Conservation (phyloP, 2,329 filamentous ascomycete species). For the Paracamarosporium sp. region DNA sequence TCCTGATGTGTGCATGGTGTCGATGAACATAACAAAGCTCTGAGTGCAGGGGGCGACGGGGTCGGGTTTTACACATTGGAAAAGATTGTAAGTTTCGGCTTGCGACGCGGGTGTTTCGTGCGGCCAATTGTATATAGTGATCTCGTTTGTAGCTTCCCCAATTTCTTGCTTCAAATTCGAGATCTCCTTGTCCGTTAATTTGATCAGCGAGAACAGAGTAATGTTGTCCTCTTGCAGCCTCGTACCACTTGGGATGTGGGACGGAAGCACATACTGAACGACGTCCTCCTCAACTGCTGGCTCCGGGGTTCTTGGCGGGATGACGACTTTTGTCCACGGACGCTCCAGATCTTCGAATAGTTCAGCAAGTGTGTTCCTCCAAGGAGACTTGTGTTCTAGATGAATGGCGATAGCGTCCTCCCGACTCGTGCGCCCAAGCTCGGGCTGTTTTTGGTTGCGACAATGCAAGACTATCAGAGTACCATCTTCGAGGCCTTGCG, state of each 20-base stretch:
- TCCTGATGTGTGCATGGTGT: not conserved
- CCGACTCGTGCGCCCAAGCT: not conserved
- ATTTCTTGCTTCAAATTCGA: not conserved
- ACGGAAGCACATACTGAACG: not conserved
- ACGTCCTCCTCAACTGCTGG: not conserved
- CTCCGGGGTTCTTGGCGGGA: not conserved
- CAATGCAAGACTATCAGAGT: not conserved
- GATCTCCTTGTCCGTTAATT: slow-evolving; percentile 9
- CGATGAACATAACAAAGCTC: not conserved
- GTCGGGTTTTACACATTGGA: slow-evolving; percentile 1
- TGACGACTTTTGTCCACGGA: not conserved
- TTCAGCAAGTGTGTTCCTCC: not conserved
- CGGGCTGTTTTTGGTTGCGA: not conserved
- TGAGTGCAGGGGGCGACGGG: not conserved
- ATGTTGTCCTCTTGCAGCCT: slow-evolving; percentile 45
- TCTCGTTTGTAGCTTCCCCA: slow-evolving; percentile 7
- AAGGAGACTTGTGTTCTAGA: not conserved
- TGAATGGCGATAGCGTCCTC: not conserved
- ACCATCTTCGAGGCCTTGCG: not conserved
- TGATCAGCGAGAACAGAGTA: slow-evolving; percentile 8
- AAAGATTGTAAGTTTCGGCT: slow-evolving; percentile 9
- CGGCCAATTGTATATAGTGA: slow-evolving; percentile 14
- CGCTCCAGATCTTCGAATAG: not conserved
- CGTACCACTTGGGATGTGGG: slow-evolving; percentile 36
- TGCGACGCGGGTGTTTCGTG: slow-evolving; percentile 10